These are phyloP conservation scores for Hibiscus trionum DNA, from an alignment of 345 rosid species.

Conservation along the genomic window DNA sequence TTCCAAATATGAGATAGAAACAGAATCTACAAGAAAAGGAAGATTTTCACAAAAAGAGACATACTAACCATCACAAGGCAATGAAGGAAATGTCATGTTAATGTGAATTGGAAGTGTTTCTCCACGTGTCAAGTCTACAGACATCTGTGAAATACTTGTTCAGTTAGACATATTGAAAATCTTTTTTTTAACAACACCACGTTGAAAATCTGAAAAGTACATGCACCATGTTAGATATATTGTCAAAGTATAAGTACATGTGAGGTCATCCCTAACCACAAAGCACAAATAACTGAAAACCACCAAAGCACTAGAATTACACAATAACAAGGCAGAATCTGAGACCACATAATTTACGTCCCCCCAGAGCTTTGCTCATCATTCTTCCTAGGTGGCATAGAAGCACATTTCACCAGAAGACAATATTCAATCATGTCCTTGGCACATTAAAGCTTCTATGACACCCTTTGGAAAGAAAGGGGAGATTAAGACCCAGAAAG, in stretches of 20 bases:
- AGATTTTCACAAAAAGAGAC: neutral
- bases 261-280: neutral
- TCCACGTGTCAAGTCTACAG: constrained; percentile 95
- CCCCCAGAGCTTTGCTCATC: neutral
- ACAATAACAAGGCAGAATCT: neutral
- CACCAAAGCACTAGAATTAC: neutral
- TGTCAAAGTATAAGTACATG: too few relatives aligned
- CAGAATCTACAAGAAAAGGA: neutral
- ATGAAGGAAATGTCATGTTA: constrained; percentile 81
- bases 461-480: neutral
- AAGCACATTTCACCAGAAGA: neutral
- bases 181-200: too few relatives aligned
- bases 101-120: constrained; percentile 89
- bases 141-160: constrained; percentile 50
- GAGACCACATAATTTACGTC: neutral
- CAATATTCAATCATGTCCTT: neutral
- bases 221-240: too few relatives aligned
- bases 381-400: neutral
- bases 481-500: neutral
- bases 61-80: constrained; percentile 81
- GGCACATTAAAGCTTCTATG: neutral
- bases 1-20: neutral
- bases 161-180: neutral
- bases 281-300: neutral
- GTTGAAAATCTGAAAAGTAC: too few relatives aligned